These are phyloP conservation scores for Rhododendron griersonianum DNA, from an alignment of 148 eudicot genomes.

Conservation along the genomic window DNA sequence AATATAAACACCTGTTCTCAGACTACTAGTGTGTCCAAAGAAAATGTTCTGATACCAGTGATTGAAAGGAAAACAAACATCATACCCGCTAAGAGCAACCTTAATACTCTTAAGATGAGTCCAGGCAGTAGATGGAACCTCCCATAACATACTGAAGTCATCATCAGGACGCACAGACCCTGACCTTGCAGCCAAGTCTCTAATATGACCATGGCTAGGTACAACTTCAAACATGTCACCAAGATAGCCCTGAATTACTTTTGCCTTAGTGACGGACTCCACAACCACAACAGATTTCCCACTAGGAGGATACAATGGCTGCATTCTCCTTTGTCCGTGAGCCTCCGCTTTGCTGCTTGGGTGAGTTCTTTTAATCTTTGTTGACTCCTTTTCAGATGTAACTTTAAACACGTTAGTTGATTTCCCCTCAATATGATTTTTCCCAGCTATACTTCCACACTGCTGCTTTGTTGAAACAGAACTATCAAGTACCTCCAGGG, in stretches of 20 bases:
- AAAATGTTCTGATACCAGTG: neutral
- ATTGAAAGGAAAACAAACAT: neutral
- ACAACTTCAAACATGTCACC: constrained; percentile 92
- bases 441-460: constrained; percentile 29
- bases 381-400: constrained; percentile 21
- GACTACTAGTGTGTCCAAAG: neutral
- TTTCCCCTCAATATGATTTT: constrained; percentile 31
- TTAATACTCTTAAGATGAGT: constrained; percentile 97
- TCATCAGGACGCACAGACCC: constrained; percentile 96
- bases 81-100: constrained; percentile 83
- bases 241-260: constrained; percentile 93
- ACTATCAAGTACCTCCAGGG: constrained; percentile 24
- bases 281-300: constrained; percentile 86
- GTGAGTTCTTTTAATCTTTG: constrained; percentile 21
- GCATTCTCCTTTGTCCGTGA: constrained; percentile 27
- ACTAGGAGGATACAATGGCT: constrained; percentile 72
- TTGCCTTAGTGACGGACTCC: constrained; percentile 91
- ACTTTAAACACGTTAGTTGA: constrained; percentile 25
- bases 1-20: neutral
- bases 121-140: constrained; percentile 96
- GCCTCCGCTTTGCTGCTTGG: constrained; percentile 36
- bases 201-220: constrained; percentile 97
- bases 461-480: constrained; percentile 27
- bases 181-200: constrained; percentile 96
- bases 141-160: constrained; percentile 98